These are phyloP conservation scores for Cucurbita ficifolia DNA, from an alignment of 306 rosid species.

Conservation along the genomic window DNA sequence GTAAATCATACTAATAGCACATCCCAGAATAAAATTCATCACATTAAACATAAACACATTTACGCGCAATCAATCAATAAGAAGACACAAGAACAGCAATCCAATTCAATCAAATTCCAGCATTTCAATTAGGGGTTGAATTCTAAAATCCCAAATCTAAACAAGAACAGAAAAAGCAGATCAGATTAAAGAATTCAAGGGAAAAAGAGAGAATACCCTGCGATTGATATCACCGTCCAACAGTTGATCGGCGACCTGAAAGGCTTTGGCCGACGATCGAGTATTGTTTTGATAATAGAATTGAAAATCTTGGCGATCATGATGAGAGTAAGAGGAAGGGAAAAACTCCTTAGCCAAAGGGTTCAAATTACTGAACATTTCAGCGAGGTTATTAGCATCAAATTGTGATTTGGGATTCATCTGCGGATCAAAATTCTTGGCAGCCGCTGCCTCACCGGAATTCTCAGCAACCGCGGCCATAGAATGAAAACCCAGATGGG, in stretches of 20 bases:
- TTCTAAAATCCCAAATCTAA: not conserved
- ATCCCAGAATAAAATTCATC: not conserved
- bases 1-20: not conserved
- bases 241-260: slow-evolving; percentile 32
- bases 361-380: slow-evolving; percentile 85
- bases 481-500: slow-evolving; percentile 7
- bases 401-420: slow-evolving; percentile 48
- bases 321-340: slow-evolving; percentile 55
- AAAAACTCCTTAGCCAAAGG: slow-evolving; percentile 84
- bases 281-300: slow-evolving; percentile 19
- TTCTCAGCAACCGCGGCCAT: slow-evolving; percentile 94
- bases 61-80: not conserved
- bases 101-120: not conserved
- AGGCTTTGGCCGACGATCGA: slow-evolving; percentile 33
- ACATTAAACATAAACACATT: not conserved
- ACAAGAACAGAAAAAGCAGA: not conserved
- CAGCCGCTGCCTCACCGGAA: slow-evolving; percentile 49
- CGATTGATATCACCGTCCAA: slow-evolving; percentile 39
- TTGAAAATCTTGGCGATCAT: slow-evolving; percentile 20
- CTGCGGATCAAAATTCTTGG: slow-evolving; percentile 52
- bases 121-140: not conserved
- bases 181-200: not conserved
- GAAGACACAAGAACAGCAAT: not conserved
- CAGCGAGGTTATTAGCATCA: slow-evolving; percentile 81
- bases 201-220: slow-evolving; percentile 34